These are phyloP conservation scores for Oryza rufipogon DNA, from an alignment of 176 grass and related monocot genomes.

Conservation along the genomic window DNA sequence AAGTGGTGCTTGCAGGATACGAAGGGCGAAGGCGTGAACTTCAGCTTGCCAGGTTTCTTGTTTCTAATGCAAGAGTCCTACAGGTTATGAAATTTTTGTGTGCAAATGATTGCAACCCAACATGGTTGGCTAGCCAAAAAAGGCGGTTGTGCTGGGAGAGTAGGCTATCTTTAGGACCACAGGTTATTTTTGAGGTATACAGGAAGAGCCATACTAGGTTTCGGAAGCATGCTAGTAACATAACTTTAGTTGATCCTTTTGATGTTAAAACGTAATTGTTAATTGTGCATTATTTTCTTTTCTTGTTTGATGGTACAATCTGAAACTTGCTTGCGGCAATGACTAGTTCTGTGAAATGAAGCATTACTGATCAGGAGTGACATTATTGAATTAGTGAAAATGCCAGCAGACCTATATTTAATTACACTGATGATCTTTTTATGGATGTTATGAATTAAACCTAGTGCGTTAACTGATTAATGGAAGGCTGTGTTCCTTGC, in stretches of 20 bases:
- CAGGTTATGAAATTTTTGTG: slow-evolving; percentile 46
- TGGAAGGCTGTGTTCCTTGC: background rate
- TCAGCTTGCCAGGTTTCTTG: slow-evolving; percentile 39
- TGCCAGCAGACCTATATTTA: too few species aligned
- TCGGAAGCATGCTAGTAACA: slow-evolving; percentile 37
- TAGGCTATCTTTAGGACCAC: slow-evolving; percentile 28
- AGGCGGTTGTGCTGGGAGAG: slow-evolving; percentile 20
- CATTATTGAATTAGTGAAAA: background rate
- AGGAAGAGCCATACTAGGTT: slow-evolving; percentile 17
- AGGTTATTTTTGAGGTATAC: slow-evolving; percentile 39
- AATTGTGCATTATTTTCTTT: background rate
- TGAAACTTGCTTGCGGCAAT: background rate
- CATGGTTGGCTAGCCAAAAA: slow-evolving; percentile 32
- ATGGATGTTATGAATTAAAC: background rate
- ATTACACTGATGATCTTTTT: background rate
- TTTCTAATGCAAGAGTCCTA: slow-evolving; percentile 41
- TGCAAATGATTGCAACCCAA: slow-evolving; percentile 17
- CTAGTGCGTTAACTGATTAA: background rate
- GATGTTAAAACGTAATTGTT: slow-evolving; percentile 7
- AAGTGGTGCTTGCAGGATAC: slow-evolving; percentile 40
- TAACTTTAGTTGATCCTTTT: slow-evolving; percentile 45
- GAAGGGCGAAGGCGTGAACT: slow-evolving; percentile 37
- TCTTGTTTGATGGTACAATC: background rate
- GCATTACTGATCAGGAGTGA: background rate
- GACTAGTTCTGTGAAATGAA: background rate